phyloP scores from a whole-genome alignment of 1,139 yeast genomes.

The Kurtzmaniella quercitrusa region DNA sequence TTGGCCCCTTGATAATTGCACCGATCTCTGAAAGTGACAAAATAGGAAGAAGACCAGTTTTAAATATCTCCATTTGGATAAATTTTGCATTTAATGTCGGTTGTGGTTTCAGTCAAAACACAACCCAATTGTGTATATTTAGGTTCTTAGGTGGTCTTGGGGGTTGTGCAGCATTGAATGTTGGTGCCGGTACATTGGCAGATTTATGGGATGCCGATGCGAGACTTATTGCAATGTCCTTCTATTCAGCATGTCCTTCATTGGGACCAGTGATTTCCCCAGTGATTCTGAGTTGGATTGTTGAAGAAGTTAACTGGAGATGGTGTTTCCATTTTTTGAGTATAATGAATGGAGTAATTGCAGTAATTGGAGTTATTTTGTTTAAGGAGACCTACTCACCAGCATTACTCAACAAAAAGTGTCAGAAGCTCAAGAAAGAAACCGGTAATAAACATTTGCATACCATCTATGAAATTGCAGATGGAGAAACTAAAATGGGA shows the following conservation, averaged over 20 bases:
- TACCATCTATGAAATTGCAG: constrained; percentile 41
- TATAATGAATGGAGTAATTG: constrained; percentile 39
- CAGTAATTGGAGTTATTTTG: constrained; percentile 31
- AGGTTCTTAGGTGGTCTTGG: constrained; percentile 55
- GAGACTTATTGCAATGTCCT: constrained; percentile 39
- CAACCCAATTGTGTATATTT: constrained; percentile 53
- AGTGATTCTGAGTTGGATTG: constrained; percentile 53
- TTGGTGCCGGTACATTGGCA: constrained; percentile 41
- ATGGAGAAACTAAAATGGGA: constrained; percentile 28
- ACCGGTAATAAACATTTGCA: constrained; percentile 39
- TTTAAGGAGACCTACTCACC: constrained; percentile 42
- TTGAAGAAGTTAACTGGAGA: constrained; percentile 40
- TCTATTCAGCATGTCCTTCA: constrained; percentile 39
- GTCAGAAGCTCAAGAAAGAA: constrained; percentile 25
- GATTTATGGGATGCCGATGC: constrained; percentile 36
- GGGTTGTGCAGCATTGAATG: constrained; percentile 42
- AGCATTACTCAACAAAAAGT: constrained; percentile 30
- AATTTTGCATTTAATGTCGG: constrained; percentile 53
- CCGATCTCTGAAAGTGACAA: constrained; percentile 55
- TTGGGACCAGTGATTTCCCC: constrained; percentile 67
- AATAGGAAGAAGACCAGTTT: constrained; percentile 49
- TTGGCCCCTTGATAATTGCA: constrained; percentile 57
- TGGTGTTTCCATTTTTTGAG: constrained; percentile 43
- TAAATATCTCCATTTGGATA: constrained; percentile 48
- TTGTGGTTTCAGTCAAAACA: constrained; percentile 51